Evolutionary conservation across 768 basidiomycete genomes (phyloP).

Genomic region (Hortiboletus campestris): DNA sequence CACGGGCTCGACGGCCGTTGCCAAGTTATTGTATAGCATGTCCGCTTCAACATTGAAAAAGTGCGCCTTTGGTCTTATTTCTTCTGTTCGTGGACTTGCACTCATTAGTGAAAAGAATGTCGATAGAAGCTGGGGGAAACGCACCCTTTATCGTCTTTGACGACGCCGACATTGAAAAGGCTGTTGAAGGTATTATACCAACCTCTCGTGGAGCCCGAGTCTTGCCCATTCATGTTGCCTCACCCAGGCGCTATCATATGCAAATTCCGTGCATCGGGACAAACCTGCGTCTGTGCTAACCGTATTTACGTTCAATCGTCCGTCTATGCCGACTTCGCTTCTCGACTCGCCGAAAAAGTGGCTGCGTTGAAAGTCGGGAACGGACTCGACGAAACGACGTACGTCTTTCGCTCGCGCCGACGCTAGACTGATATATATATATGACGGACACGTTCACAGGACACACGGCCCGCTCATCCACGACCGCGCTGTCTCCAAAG

Average conservation of each 20-base stretch:
- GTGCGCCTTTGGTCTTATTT: conserved; percentile 37
- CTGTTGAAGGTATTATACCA: conserved; percentile 65
- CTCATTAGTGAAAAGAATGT: conserved; percentile 40
- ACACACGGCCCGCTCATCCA: conserved; percentile 98
- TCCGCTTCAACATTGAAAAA: conserved; percentile 81
- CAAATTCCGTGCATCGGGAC: conserved; percentile 81
- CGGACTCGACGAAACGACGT: conserved; percentile 78
- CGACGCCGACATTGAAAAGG: conserved; percentile 90
- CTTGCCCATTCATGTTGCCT: neutral
- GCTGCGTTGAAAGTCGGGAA: conserved; percentile 83
- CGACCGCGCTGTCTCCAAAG: conserved; percentile 79
- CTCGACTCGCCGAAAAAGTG: conserved; percentile 81
- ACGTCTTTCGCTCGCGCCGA: conserved; percentile 24
- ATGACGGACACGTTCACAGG: conserved; percentile 33
- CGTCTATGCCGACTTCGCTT: conserved; percentile 91
- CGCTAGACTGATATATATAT: neutral
- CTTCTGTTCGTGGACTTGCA: neutral
- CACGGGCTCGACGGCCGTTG: conserved; percentile 84
- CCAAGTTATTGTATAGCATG: conserved; percentile 70
- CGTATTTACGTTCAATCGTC: conserved; percentile 90
- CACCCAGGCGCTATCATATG: conserved; percentile 60
- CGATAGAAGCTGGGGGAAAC: conserved; percentile 91
- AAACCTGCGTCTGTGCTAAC: conserved; percentile 88
- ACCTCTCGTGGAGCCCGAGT: neutral
- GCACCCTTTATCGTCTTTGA: conserved; percentile 97